Evolutionary conservation across 805 yeast species (phyloP), one percentile per base, ranked within the genome.

Genomic region (Wickerhamomyces canadensis): DNA sequence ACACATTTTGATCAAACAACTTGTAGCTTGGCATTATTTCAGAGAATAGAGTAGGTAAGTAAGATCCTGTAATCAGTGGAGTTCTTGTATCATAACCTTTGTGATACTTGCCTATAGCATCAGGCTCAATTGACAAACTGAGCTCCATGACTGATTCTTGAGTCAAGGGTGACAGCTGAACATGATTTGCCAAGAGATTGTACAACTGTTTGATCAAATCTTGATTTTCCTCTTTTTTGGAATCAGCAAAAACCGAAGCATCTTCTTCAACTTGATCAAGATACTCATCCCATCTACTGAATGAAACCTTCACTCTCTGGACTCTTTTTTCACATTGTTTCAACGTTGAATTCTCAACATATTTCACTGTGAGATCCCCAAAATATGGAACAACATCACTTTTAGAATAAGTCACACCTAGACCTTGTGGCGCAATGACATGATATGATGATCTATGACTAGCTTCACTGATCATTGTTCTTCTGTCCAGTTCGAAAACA

Each of bases 371-470:
- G 45, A 89, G 66, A 55, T 89, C 98, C 10, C 96, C 97, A 63
- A 86, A 89, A 54, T 80, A 89, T 1, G 98, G 96, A 32, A 91
- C 78, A 11, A 84, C 94, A 37, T 78, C 75, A 34, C 77, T 78
- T 51, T 84, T 84, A 0, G 91, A 74, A 49, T 83, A 87, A 1
- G 74, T 65, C 39, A 74, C 73, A 27, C 96, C 96, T 47, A 91
- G 69, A 10, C 94, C 93, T 49, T 91, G 84, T 4, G 96, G 87
- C 9, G 94, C 89, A 66, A 86, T 72, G 21, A 88, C 78, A 62
- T 81, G 84, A 45, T 74, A 79, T 21, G 80, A 77, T 35, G 73
- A 70, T 58, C 78, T 73, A 37, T 70, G 73, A 27, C 76, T 68
- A 5, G 78, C 65, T 34, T 76, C 74, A 31, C 76, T 68, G 16